Conservation (phyloP, 1,139 yeast species). For the Pichia sp. region DNA sequence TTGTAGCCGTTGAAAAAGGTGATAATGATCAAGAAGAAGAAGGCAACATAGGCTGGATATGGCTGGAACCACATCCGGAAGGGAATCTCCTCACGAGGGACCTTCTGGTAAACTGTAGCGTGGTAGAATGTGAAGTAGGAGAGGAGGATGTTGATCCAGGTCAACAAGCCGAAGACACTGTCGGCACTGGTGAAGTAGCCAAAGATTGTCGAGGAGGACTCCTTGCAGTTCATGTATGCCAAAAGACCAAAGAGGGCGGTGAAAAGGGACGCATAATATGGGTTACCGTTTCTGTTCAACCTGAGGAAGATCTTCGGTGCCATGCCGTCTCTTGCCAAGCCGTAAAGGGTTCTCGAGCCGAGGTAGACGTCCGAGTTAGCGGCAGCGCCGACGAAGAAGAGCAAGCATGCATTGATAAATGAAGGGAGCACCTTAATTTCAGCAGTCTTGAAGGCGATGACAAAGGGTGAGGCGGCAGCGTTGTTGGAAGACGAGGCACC, state of each 20-base stretch:
- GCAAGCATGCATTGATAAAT: slow-evolving; percentile 45
- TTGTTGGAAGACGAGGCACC: slow-evolving; percentile 40
- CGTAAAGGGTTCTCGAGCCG: slow-evolving; percentile 42
- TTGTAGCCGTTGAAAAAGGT: slow-evolving; percentile 31
- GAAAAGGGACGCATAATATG: slow-evolving; percentile 18
- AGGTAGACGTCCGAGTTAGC: slow-evolving; percentile 45
- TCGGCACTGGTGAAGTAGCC: slow-evolving; percentile 26
- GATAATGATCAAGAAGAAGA: slow-evolving; percentile 25
- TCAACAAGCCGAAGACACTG: slow-evolving; percentile 25
- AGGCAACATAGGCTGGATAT: slow-evolving; percentile 28
- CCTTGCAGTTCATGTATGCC: slow-evolving; percentile 20
- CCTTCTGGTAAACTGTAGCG: slow-evolving; percentile 37
- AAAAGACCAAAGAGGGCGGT: slow-evolving; percentile 30
- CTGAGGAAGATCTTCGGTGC: slow-evolving; percentile 38
- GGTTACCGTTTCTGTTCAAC: slow-evolving; percentile 15
- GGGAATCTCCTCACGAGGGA: slow-evolving; percentile 23
- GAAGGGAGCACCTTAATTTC: slow-evolving; percentile 54
- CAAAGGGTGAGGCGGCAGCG: slow-evolving; percentile 60
- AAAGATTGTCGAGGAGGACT: slow-evolving; percentile 24
- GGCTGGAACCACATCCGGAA: slow-evolving; percentile 26
- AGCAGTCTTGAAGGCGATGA: slow-evolving; percentile 51
- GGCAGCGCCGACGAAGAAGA: slow-evolving; percentile 45
- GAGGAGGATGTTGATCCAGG: slow-evolving; percentile 46
- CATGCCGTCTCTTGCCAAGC: slow-evolving; percentile 40
- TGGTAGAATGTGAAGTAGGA: slow-evolving; percentile 61